Evolutionary conservation across 2,329 filamentous ascomycete species (phyloP).

Genomic region (Pseudopyricularia javanii): DNA sequence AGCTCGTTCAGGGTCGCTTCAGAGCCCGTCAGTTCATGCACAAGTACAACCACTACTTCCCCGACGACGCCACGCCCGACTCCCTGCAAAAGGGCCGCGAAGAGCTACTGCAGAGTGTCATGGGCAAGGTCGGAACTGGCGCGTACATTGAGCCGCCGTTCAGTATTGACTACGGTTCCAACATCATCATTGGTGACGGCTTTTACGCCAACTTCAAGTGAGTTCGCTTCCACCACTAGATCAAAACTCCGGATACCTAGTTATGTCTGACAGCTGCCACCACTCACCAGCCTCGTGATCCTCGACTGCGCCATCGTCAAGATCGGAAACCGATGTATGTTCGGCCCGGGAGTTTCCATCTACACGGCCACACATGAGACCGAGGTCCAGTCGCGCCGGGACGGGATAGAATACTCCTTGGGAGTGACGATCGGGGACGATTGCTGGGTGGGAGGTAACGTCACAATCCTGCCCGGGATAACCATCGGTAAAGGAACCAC

Average conservation of each 20-base stretch:
- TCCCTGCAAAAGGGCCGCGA: slow-evolving; percentile 26
- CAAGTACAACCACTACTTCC: slow-evolving; percentile 50
- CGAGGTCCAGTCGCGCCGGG: slow-evolving; percentile 37
- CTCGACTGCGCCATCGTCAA: slow-evolving; percentile 60
- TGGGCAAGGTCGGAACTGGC: slow-evolving; percentile 37
- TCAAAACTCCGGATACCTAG: neutral
- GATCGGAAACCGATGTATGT: slow-evolving; percentile 58
- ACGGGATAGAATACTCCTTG: slow-evolving; percentile 32
- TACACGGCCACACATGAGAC: slow-evolving; percentile 62
- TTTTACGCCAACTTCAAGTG: slow-evolving; percentile 52
- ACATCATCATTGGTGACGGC: slow-evolving; percentile 46
- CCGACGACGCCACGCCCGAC: slow-evolving; percentile 29
- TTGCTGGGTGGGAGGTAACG: slow-evolving; percentile 41
- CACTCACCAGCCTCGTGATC: slow-evolving; percentile 36
- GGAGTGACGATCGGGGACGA: slow-evolving; percentile 36
- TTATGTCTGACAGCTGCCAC: neutral
- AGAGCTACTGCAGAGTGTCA: slow-evolving; percentile 32
- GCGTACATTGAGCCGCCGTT: slow-evolving; percentile 49
- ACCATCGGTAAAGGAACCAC: slow-evolving; percentile 39
- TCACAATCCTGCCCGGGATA: slow-evolving; percentile 37
- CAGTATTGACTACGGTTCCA: slow-evolving; percentile 53
- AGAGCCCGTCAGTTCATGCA: slow-evolving; percentile 41
- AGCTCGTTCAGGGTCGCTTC: slow-evolving; percentile 37
- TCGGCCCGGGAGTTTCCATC: slow-evolving; percentile 61
- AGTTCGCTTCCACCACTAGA: neutral